Evolutionary conservation across 306 rosid species (phyloP), one percentile per base, ranked within the genome.

Genomic region (Casuarina cunninghamiana): DNA sequence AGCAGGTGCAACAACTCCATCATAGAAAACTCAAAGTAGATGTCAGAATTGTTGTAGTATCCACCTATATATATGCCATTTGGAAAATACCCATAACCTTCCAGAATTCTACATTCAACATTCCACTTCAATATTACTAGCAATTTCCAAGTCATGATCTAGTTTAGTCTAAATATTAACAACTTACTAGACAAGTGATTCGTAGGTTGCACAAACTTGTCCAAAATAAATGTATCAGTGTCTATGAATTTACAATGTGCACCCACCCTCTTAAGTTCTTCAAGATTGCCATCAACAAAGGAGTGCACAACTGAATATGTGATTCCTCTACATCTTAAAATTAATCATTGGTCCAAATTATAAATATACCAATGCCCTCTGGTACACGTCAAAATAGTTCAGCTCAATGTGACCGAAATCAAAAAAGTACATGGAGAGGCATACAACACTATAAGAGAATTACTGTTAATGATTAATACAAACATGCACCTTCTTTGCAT

Each of bases 1-100:
- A 66, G 37, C 16, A 16, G 63, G 26, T 72, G 63, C 50, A 76
- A 15, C 49, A 65, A 65, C 21, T 44, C 69, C 69, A 11, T 37
- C 11, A 62, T 62, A 62, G 16, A 62, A 12, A 38, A 35, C 2
- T 62, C 8, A 37, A 62, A 37, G 68, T 53, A 46, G 21, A 2
- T 3, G 3, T 2, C 7, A 55, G 62, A 35, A 19, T 3, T 55
- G 19, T 53, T 53, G 21, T 17, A 53, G 26, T 16, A 53, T 53
- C 7, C 11, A 48, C 13, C 51, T 13, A 26, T 26, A 26, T 1
- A 53, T 5, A 7, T 1, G 19, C 17, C 58, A 17, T 53, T 53
- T 53, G 58, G 19, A 53, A 53, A 5, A 11, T 53, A n/a, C 58
- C 6, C 58, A 1, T 13, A 13, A 15, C 15, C n/a, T 53, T 26